Percentiles rank a stretch among this genome's conserved stretches.
Evolutionary conservation across 331 rosid genomes (phyloP).

Genomic region (Malus hybrid): DNA sequence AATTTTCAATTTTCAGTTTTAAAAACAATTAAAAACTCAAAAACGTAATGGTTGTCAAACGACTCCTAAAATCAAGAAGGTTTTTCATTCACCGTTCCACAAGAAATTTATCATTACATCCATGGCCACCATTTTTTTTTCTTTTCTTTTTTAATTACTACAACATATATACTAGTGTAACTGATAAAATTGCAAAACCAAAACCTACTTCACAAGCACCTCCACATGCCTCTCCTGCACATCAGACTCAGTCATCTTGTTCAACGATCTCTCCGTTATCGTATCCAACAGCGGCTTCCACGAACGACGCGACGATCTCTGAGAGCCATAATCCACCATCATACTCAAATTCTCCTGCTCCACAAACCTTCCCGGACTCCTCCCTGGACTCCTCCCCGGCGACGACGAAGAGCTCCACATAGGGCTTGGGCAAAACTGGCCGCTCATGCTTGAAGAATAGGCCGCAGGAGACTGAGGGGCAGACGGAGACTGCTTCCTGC

Average conservation of each 20-base stretch:
- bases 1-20: too few species aligned
- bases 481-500: background rate
- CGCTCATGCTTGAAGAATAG: background rate
- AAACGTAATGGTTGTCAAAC: background rate
- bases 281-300: conserved; percentile 74
- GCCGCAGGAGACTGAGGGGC: conserved; percentile 5
- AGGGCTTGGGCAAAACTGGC: conserved; percentile 11
- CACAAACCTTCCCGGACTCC: conserved; percentile 30
- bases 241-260: conserved; percentile 53
- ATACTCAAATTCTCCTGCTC: conserved; percentile 13
- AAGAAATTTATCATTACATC: background rate
- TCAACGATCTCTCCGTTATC: conserved; percentile 49
- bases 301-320: conserved; percentile 28
- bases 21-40: background rate
- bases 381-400: conserved; percentile 20
- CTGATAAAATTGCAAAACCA: background rate
- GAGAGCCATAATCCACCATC: conserved; percentile 11
- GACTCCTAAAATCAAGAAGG: background rate
- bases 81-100: background rate
- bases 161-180: background rate
- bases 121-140: background rate
- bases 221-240: conserved; percentile 23
- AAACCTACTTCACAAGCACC: background rate
- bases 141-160: background rate
- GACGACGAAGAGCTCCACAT: conserved; percentile 18